Evolutionary conservation across 495 filamentous ascomycete species (phyloP), one percentile per base, ranked within the genome.

Genomic region (Daldinia caldariorum): DNA sequence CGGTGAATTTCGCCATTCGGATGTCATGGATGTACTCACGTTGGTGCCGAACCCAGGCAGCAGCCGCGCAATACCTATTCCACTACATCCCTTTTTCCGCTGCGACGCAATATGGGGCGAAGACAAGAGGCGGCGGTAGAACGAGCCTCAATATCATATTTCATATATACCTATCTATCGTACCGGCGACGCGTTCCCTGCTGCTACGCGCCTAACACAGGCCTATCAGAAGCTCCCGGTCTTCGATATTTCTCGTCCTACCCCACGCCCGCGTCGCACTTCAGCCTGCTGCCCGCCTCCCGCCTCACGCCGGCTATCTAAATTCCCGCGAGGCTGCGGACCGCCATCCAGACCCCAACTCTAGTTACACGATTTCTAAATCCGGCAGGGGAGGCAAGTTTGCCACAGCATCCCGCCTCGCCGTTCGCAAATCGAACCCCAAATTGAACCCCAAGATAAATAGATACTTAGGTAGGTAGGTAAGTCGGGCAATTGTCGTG

Each of bases 1-100:
- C 32, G 56, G 54, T 67, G 54, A 66, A 57, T 50, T 61, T 51
- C 34, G 41, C 69, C 69, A 67, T 63, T 56, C 5, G 60, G 32
- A 64, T 47, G 22, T 34, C 41, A 8, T 29, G 39, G 56, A 14
- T 7, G 26, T 14, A 39, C 58, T 72, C 55, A 60, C 31, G 64
- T 63, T 53, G 49, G 41, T 60, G 64, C 55, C 56, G 49, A 72
- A 26, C 26, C 20, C n/a, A 72, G 69, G 69, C 69, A 72, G 64
- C 69, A 72, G 69, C 69, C 60, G 67, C 69, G 64, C 60, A 72
- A 50, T 34, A n/a, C n/a, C n/a, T n/a, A 58, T 61, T 16, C 43
- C 26, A 63, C 56, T 16, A 16, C 18, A 9, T 35, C 45, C 12
- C 10, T 49, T 54, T 9, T 13, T 37, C 49, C 55, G 16, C 29